phyloP scores from a whole-genome alignment of 2,329 filamentous ascomycete species.

The Colletotrichum truncatum region DNA sequence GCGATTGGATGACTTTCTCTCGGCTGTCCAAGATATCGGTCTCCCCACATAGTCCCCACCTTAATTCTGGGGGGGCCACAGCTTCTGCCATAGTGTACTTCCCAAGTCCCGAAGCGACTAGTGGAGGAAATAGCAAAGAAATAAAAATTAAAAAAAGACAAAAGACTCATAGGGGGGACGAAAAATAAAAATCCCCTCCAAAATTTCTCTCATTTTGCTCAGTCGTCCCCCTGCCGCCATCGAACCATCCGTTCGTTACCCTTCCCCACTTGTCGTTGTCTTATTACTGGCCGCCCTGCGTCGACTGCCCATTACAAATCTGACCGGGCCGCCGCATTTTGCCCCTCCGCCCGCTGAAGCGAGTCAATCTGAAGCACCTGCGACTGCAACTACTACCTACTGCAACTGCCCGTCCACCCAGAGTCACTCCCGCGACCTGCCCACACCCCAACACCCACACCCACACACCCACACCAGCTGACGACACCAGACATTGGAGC shows the following conservation, averaged over 20 bases:
- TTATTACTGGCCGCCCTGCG: not conserved
- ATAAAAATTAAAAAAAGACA: not conserved
- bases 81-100: not conserved
- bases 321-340: conserved; percentile 22
- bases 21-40: not conserved
- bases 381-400: not conserved
- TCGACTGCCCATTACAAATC: conserved; percentile 24
- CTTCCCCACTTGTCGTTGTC: not conserved
- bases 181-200: conserved; percentile 9
- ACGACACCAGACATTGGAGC: not conserved
- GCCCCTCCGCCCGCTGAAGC: conserved; percentile 17
- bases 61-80: not conserved
- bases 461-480: conserved; percentile 10
- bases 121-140: not conserved
- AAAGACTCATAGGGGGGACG: not conserved
- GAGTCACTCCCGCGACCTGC: not conserved
- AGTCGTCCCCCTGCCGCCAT: not conserved
- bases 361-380: conserved; percentile 10
- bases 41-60: not conserved
- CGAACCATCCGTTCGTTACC: conserved; percentile 4
- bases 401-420: not conserved
- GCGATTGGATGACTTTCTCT: conserved; percentile 15
- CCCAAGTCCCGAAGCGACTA: conserved; percentile 3
- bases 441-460: not conserved
- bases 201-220: not conserved